A percentile compares a stretch with the other conserved stretches of the same genome.
phyloP scores from a whole-genome alignment of 2,329 filamentous ascomycete genomes.

The Pezicula carpinea region DNA sequence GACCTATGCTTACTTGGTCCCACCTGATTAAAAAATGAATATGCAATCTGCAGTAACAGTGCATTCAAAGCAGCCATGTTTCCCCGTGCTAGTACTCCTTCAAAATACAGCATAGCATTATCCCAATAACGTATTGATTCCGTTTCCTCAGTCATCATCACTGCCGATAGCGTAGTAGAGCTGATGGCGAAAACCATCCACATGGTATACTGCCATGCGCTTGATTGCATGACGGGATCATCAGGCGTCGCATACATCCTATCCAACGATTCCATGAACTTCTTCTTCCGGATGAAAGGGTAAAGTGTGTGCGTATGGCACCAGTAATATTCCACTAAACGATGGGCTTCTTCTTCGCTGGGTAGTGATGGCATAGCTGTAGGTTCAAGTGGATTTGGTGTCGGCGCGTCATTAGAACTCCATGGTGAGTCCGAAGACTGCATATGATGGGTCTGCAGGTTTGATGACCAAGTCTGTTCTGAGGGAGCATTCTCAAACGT shows the following conservation, averaged over 20 bases:
- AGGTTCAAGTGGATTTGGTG: slow-evolving; percentile 14
- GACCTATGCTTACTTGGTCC: slow-evolving; percentile 35
- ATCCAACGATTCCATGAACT: slow-evolving; percentile 31
- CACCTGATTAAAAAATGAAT: slow-evolving; percentile 43
- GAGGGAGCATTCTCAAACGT: slow-evolving; percentile 27
- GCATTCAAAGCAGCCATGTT: slow-evolving; percentile 40
- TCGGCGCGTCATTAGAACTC: neutral
- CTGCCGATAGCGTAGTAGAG: slow-evolving; percentile 38
- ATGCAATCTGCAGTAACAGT: slow-evolving; percentile 41
- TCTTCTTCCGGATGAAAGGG: slow-evolving; percentile 34
- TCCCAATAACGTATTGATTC: slow-evolving; percentile 39
- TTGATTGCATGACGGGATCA: slow-evolving; percentile 26
- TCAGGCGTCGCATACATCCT: slow-evolving; percentile 27
- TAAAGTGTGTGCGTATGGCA: slow-evolving; percentile 43
- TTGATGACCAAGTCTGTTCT: neutral
- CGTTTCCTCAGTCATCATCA: slow-evolving; percentile 37
- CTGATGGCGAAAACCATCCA: slow-evolving; percentile 46
- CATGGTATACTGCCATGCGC: slow-evolving; percentile 35
- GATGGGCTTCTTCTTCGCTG: slow-evolving; percentile 24
- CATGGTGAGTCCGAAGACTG: neutral
- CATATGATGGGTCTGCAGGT: neutral
- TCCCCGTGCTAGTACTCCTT: slow-evolving; percentile 32
- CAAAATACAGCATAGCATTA: slow-evolving; percentile 38
- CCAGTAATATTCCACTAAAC: slow-evolving; percentile 39
- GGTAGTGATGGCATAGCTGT: slow-evolving; percentile 15